Conservation (phyloP, 164 flowering plant genomes). For the Amborella trichopoda region DNA sequence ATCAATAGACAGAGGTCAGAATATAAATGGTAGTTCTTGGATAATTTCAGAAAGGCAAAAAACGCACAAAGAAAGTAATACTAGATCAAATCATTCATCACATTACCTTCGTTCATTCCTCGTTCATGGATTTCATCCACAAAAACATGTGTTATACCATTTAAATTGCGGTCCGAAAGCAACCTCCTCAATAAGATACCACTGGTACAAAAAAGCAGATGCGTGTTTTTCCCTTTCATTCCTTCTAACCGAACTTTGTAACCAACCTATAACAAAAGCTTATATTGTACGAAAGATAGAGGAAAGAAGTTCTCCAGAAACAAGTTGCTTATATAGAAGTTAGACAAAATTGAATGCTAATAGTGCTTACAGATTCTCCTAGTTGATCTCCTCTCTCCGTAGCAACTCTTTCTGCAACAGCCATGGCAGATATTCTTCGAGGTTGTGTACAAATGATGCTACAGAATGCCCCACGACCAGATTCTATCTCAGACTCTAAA, state of each 20-base stretch:
- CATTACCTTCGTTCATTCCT: slow-evolving; percentile 96
- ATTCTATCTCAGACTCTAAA: slow-evolving; percentile 88
- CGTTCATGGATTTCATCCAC: slow-evolving; percentile 99
- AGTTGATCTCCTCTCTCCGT: slow-evolving; percentile 96
- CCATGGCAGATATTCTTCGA: slow-evolving; percentile 97
- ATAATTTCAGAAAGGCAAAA: background rate
- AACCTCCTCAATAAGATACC: slow-evolving; percentile 91
- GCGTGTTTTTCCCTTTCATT: slow-evolving; percentile 95
- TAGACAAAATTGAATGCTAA: background rate
- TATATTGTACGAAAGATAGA: slow-evolving; percentile 16
- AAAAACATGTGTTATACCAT: slow-evolving; percentile 95
- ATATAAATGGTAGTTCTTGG: background rate
- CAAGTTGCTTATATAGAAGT: background rate
- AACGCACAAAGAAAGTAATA: background rate
- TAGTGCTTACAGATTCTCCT: slow-evolving; percentile 74
- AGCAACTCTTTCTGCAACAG: slow-evolving; percentile 94
- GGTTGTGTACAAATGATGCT: slow-evolving; percentile 97
- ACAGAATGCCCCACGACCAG: slow-evolving; percentile 99
- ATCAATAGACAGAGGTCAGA: background rate
- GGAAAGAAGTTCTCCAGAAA: background rate
- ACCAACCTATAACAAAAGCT: slow-evolving; percentile 78
- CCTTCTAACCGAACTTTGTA: slow-evolving; percentile 98
- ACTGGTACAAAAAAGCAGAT: slow-evolving; percentile 96
- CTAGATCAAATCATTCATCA: background rate
- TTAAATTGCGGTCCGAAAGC: slow-evolving; percentile 72